Evolutionary conservation across 306 rosid species (phyloP), one percentile per base, ranked within the genome.

Genomic region (Quercus berberidifolia): DNA sequence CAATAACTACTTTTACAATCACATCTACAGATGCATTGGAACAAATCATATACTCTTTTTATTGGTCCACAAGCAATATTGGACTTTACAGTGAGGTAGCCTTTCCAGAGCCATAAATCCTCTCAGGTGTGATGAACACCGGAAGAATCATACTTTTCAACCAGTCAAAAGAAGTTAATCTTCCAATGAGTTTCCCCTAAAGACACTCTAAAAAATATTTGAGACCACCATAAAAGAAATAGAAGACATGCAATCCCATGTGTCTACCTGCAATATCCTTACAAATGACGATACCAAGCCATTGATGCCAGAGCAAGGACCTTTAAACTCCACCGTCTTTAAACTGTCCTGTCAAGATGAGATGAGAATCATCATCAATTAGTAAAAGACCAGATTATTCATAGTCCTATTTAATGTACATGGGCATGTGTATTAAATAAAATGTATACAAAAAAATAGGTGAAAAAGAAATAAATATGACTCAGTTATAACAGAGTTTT

Each of bases 341-440:
- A 94, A 90, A 78, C 97, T 94, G 99, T 92, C 95, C 95, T 91
- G 92, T 86, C 99, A 87, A 88, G 85, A 31, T 79, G 68, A 85
- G 75, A 81, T 81, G 80, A 78, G 80, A 81, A 71, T 76, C 21
- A 76, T 79, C 35, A 76, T 79, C 35, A 59, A 76, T 79, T 78
- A 73, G 74, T 52, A 85, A 55, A 52, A 72, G 77, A 75, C 9
- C 69, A 20, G 5, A 13, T 67, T 67, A 35, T 67, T 19, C 52
- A 67, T 31, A 18, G 26, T 35, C 46, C 70, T 31, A 18, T 33
- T 31, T 31, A 3, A 33, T 67, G n/a, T 18, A 9, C 18, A 2
- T 7, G 23, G 13, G 14, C 7, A 23, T 7, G 14, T 33, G 71
- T 4, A 64, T 64, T 64, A 15, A 5, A 11, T 23, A 9, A 23